Conservation (phyloP, 306 rosid genomes). For the Malus sieversii region DNA sequence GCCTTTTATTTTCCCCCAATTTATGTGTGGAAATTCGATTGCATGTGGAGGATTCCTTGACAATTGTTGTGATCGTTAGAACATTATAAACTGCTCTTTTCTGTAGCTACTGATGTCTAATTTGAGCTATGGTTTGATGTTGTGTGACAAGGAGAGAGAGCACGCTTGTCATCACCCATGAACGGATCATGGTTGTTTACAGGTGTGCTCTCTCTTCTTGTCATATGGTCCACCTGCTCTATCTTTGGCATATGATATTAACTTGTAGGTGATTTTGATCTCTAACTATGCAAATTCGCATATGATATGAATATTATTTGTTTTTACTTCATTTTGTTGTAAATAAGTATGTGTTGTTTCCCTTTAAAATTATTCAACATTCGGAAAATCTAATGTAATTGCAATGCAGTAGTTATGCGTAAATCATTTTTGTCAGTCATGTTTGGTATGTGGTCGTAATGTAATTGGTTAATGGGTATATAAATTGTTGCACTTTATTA, state of each 20-base stretch:
- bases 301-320: not conserved
- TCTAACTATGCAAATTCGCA: not conserved
- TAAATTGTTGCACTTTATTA: not conserved
- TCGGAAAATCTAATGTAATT: not conserved
- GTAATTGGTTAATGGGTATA: not conserved
- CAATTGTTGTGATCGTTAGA: not conserved
- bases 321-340: not conserved
- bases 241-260: not conserved
- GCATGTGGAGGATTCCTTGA: not conserved
- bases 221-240: constrained; percentile 2
- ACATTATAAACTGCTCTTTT: not conserved
- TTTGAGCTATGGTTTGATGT: not conserved
- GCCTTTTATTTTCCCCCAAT: not conserved
- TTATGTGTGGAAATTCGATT: not conserved
- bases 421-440: not conserved
- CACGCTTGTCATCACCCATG: constrained; percentile 26
- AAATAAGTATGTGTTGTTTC: not conserved
- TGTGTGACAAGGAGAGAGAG: constrained; percentile 30
- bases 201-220: constrained; percentile 20
- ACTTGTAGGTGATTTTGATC: not conserved
- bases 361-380: not conserved
- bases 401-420: not conserved
- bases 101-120: not conserved
- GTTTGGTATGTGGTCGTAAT: not conserved
- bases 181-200: constrained; percentile 11